Evolutionary conservation across 352 stramenopile genomes (phyloP).

Genomic region (Pilasporangium apinafurcum): DNA sequence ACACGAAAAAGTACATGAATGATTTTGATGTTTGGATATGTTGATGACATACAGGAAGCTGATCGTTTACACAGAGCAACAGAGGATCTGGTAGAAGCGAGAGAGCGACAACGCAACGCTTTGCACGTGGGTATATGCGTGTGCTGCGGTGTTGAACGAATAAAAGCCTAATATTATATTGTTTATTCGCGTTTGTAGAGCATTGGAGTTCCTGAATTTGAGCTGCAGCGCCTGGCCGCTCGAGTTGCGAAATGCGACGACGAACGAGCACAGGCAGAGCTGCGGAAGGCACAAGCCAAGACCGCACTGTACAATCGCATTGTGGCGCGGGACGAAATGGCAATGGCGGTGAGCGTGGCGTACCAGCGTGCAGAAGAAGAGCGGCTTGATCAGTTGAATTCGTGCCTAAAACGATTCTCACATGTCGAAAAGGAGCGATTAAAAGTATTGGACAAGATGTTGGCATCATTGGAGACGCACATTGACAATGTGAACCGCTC

Average conservation of each 20-base stretch:
- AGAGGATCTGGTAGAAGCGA: conserved; percentile 44
- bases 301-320: conserved; percentile 77
- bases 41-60: conserved; percentile 11
- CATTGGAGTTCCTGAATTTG: conserved; percentile 78
- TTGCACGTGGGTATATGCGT: conserved; percentile 38
- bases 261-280: conserved; percentile 47
- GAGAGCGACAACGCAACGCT: conserved; percentile 51
- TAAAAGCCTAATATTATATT: no score
- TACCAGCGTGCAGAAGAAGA: conserved; percentile 85
- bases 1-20: no score
- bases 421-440: conserved; percentile 75
- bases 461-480: conserved; percentile 48
- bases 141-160: not conserved
- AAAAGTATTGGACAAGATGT: conserved; percentile 51
- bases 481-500: conserved; percentile 55
- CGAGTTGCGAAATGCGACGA: conserved; percentile 57
- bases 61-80: conserved; percentile 20
- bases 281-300: conserved; percentile 57
- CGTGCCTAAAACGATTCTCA: conserved; percentile 62
- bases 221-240: conserved; percentile 64
- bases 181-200: no score
- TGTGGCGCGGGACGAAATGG: conserved; percentile 81
- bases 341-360: conserved; percentile 83
- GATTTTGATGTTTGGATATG: not conserved
- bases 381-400: conserved; percentile 65